Conservation (phyloP, 805 yeast species). For the Ogataea pini region DNA sequence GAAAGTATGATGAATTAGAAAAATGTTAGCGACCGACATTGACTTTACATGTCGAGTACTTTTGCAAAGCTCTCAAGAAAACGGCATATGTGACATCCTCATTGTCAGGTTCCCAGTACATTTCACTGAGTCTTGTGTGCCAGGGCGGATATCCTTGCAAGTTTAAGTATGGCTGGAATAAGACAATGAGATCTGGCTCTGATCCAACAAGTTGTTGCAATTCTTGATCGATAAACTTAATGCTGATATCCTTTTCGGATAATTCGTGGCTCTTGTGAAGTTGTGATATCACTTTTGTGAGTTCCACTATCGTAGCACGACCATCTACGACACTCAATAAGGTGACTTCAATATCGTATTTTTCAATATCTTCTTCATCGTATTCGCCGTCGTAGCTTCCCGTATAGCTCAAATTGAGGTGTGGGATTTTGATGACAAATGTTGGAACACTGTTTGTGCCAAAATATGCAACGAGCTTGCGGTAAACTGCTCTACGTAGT, state of each 20-base stretch:
- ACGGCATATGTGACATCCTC: slow-evolving; percentile 78
- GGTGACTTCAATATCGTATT: slow-evolving; percentile 56
- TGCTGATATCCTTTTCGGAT: slow-evolving; percentile 63
- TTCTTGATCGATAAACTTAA: slow-evolving; percentile 74
- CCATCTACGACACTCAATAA: slow-evolving; percentile 81
- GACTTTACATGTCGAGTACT: slow-evolving; percentile 76
- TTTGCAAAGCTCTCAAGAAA: slow-evolving; percentile 73
- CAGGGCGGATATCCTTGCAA: slow-evolving; percentile 97
- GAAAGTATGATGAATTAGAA: background rate
- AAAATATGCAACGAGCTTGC: slow-evolving; percentile 67
- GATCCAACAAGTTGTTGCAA: slow-evolving; percentile 72
- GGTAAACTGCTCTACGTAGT: slow-evolving; percentile 54
- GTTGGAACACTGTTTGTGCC: slow-evolving; percentile 70
- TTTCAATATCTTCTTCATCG: slow-evolving; percentile 21
- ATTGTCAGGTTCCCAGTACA: slow-evolving; percentile 89
- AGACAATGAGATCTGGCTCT: slow-evolving; percentile 88
- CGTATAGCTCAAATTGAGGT: slow-evolving; percentile 51
- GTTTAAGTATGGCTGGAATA: slow-evolving; percentile 85
- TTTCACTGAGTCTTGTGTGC: slow-evolving; percentile 90
- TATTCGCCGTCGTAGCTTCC: slow-evolving; percentile 40
- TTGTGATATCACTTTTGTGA: slow-evolving; percentile 83
- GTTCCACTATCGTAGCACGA: slow-evolving; percentile 82
- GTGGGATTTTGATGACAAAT: slow-evolving; percentile 66
- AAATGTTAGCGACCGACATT: slow-evolving; percentile 81
- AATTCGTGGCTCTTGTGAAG: slow-evolving; percentile 64